A percentile compares a stretch with the other conserved stretches of the same genome.
These are phyloP conservation scores for Stagonosporopsis rhizophila DNA, from an alignment of 2,329 filamentous ascomycete genomes.

Conservation along the genomic window DNA sequence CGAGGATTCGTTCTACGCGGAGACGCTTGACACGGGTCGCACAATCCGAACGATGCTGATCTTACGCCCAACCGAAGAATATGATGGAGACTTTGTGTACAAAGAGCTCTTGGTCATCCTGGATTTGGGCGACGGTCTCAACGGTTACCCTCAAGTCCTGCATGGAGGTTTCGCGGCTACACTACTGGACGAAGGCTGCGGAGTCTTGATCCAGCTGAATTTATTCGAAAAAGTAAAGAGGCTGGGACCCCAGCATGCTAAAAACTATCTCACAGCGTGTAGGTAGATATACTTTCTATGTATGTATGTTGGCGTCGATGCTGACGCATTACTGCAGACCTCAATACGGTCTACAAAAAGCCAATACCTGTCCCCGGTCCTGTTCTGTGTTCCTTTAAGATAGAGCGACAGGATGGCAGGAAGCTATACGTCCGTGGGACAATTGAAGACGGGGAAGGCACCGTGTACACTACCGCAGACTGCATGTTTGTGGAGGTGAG, in stretches of 20 bases:
- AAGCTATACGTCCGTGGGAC: slow-evolving; percentile 61
- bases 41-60: slow-evolving; percentile 54
- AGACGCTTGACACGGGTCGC: slow-evolving; percentile 59
- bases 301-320: background rate
- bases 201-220: slow-evolving; percentile 56
- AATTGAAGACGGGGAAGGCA: slow-evolving; percentile 59
- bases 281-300: slow-evolving; percentile 11
- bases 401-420: slow-evolving; percentile 59
- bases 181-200: slow-evolving; percentile 66
- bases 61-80: slow-evolving; percentile 27
- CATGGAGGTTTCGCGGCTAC: slow-evolving; percentile 67
- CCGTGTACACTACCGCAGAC: slow-evolving; percentile 60
- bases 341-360: slow-evolving; percentile 63
- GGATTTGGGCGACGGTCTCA: slow-evolving; percentile 60
- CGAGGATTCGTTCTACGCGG: slow-evolving; percentile 62
- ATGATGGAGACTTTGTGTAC: slow-evolving; percentile 32
- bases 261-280: slow-evolving; percentile 47
- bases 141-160: slow-evolving; percentile 60
- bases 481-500: slow-evolving; percentile 57
- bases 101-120: slow-evolving; percentile 50
- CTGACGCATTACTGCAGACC: slow-evolving; percentile 42
- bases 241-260: slow-evolving; percentile 11
- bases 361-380: slow-evolving; percentile 61
- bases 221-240: slow-evolving; percentile 11
- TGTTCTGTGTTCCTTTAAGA: slow-evolving; percentile 56